Conservation (phyloP, 2,329 filamentous ascomycete species). For the Scedosporium dehoogii region DNA sequence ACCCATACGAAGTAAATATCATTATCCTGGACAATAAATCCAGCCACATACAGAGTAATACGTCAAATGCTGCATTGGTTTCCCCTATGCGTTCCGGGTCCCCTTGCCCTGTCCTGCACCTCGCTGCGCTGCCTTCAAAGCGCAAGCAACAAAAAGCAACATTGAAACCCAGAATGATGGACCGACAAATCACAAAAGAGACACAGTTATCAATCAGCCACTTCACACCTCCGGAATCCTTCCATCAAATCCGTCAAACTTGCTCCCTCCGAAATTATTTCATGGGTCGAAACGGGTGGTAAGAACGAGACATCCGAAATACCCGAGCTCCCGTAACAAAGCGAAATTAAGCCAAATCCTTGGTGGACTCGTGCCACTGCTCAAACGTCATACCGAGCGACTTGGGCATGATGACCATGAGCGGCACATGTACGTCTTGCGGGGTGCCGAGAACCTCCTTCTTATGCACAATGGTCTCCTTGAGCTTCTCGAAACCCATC, state of each 20-base stretch:
- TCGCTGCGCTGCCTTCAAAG: not conserved
- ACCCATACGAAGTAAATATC: too few relatives aligned
- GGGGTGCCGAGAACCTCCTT: constrained; percentile 22
- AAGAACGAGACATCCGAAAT: not conserved
- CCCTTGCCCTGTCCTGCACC: not conserved
- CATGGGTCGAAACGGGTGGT: too few relatives aligned
- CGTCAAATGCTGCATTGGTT: too few relatives aligned
- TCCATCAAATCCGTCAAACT: not conserved
- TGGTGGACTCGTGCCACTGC: constrained; percentile 19
- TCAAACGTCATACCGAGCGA: constrained; percentile 22
- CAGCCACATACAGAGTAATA: too few relatives aligned
- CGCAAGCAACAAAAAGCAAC: not conserved
- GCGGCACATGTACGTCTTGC: constrained; percentile 25
- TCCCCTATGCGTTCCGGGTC: too few relatives aligned
- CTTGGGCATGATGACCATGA: constrained; percentile 31
- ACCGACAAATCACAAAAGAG: not conserved
- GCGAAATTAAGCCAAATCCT: not conserved
- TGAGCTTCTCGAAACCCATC: constrained; percentile 31
- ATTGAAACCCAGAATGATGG: not conserved
- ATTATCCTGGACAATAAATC: too few relatives aligned
- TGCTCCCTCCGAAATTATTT: not conserved
- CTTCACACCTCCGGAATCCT: not conserved
- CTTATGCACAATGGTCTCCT: constrained; percentile 28
- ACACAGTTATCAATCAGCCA: not conserved
- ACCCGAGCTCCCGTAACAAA: not conserved